Evolutionary conservation across 129 eudicot genomes (phyloP).

Genomic region (Rutidosis leptorrhynchoides): DNA sequence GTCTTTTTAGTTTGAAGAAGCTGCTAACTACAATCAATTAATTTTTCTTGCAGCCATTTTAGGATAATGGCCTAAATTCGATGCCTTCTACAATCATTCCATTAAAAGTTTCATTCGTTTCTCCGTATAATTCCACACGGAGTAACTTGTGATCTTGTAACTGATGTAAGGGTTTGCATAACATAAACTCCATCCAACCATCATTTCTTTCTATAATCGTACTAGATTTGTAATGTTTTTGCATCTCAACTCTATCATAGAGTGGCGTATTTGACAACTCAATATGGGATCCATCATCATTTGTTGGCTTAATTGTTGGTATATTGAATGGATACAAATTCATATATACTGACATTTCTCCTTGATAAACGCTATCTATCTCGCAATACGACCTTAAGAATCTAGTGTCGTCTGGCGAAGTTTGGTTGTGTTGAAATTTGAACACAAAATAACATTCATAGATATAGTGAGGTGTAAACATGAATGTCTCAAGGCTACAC

Average conservation of each 20-base stretch:
- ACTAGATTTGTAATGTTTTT: background rate
- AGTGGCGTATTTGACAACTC: background rate
- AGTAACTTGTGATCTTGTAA: background rate
- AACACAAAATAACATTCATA: constrained; percentile 20
- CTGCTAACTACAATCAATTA: too few relatives aligned
- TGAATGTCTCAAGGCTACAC: background rate
- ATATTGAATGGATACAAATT: background rate
- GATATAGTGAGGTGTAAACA: background rate
- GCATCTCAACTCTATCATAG: background rate
- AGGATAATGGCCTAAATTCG: constrained; percentile 16
- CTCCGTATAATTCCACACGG: background rate
- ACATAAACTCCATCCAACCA: constrained; percentile 25
- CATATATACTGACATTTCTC: constrained; percentile 1
- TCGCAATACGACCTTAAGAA: background rate
- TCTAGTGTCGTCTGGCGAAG: background rate
- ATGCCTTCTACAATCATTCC: constrained; percentile 20
- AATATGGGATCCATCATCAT: background rate
- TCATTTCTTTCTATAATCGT: background rate
- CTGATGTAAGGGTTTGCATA: background rate
- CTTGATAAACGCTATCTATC: background rate
- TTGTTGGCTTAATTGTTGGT: background rate
- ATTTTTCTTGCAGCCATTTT: too few relatives aligned
- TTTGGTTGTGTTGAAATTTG: constrained; percentile 16
- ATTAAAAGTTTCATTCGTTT: background rate
- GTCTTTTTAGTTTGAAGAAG: too few relatives aligned